phyloP scores from a whole-genome alignment of 768 basidiomycete species.

The Clavulina sp. region DNA sequence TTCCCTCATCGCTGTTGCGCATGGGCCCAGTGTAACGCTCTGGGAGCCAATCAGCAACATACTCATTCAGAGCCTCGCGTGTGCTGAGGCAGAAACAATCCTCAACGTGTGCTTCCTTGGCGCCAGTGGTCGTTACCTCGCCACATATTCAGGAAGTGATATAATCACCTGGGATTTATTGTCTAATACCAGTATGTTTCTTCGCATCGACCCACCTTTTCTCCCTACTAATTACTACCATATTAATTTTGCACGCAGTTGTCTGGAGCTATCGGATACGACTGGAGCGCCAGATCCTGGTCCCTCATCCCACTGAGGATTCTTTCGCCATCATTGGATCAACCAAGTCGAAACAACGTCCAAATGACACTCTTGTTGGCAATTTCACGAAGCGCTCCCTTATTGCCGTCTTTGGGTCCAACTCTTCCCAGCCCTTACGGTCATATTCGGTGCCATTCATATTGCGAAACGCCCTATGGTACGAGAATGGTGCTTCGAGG shows the following conservation, averaged over 20 bases:
- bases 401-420: conserved; percentile 4
- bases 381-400: neutral
- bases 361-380: conserved; percentile 12
- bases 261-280: conserved; percentile 35
- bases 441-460: neutral
- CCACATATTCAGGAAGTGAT: conserved; percentile 29
- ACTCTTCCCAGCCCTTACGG: conserved; percentile 7
- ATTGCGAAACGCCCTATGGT: neutral
- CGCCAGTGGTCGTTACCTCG: conserved; percentile 49
- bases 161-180: conserved; percentile 62
- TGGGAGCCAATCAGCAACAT: conserved; percentile 53
- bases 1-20: conserved; percentile 62
- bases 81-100: conserved; percentile 32
- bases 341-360: conserved; percentile 17
- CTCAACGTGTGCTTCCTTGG: conserved; percentile 45
- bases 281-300: conserved; percentile 26
- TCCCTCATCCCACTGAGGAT: conserved; percentile 39
- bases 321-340: conserved; percentile 36
- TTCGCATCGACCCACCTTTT: neutral
- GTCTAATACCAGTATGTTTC: conserved; percentile 36
- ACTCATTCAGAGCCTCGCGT: conserved; percentile 40
- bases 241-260: conserved; percentile 28
- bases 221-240: neutral
- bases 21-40: conserved; percentile 47
- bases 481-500: conserved; percentile 25